Percentiles rank a stretch among this genome's conserved stretches.
Evolutionary conservation across 805 yeast species (phyloP).

Genomic region (Wickerhamiella musiphila): DNA sequence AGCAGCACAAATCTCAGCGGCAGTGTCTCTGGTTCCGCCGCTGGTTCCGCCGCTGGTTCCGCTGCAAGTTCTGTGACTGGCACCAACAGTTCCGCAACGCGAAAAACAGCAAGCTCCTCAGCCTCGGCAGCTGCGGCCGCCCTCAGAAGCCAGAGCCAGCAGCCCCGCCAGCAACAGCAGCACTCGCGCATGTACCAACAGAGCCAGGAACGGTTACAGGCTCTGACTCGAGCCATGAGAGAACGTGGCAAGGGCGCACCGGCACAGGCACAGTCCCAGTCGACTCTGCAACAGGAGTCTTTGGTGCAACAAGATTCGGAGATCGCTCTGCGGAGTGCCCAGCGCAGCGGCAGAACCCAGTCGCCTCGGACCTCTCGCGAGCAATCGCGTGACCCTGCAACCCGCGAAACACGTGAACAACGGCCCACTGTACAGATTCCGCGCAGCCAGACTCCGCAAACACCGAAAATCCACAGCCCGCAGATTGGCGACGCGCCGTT

Average conservation of each 20-base stretch:
- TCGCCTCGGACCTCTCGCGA: not conserved
- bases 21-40: not conserved
- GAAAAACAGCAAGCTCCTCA: too few relatives aligned
- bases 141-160: slow-evolving; percentile 2
- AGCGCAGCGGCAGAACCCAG: not conserved
- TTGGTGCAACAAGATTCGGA: not conserved
- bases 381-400: too few relatives aligned
- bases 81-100: too few relatives aligned
- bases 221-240: slow-evolving; percentile 12
- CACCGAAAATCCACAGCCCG: not conserved
- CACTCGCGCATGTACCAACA: slow-evolving; percentile 10
- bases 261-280: not conserved
- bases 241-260: slow-evolving; percentile 8
- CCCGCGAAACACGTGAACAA: not conserved
- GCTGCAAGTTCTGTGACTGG: too few relatives aligned
- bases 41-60: slow-evolving; percentile 1
- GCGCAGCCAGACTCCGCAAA: not conserved
- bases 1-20: slow-evolving; percentile 2
- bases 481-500: too few relatives aligned
- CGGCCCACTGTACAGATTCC: not conserved
- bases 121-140: slow-evolving; percentile 10
- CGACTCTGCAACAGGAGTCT: not conserved
- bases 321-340: not conserved
- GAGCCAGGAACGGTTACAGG: slow-evolving; percentile 14
- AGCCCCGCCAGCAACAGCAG: not conserved